Evolutionary conservation across 371 early-diverging fungal species (phyloP), one percentile per base, ranked within the genome.

Genomic region (Blakeslea trispora): DNA sequence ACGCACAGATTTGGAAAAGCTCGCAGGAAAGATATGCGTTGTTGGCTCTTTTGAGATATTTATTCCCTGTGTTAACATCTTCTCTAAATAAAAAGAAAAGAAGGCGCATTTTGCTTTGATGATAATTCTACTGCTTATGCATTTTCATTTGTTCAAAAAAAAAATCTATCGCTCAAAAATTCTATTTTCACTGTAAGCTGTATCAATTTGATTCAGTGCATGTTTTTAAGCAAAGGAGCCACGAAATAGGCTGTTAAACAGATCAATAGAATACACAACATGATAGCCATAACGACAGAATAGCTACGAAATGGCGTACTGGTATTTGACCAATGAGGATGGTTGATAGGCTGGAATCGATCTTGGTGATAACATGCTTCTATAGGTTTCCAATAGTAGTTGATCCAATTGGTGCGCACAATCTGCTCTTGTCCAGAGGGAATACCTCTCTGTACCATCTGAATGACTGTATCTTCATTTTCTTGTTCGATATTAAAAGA

Each of bases 331-430:
- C 9, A 35, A 23, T 37, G 43, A 24, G 47, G 50, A 6, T 18
- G 35, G 28, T 54, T 43, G 8, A 47, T 47, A 28, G 55, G 55
- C 28, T 47, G 35, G 7, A 49, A 50, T 5, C 39, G 49, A 31
- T 32, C 31, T 3, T 35, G 28, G 32, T 35, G 4, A 19, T 49
- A 31, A 14, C 28, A 22, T 2, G 42, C 81, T 70, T 95, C 94
- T 72, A 97, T 97, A 40, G 91, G 77, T 72, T 89, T 84, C 91
- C 92, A 96, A 83, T 95, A 97, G 70, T 93, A 95, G 34, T 81
- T 81, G 34, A 81, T 79, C 97, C 97, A 97, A 81, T 97, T 95
- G 37, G 71, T 75, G 56, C 80, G 80, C 15, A 91, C 91, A 15
- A 81, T 69, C 1, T 92, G 93, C 71, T 89, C 88, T 69, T 96